These are phyloP conservation scores for Pyrenochaeta sp. DNA, from an alignment of 2,329 filamentous ascomycete genomes.

Conservation along the genomic window DNA sequence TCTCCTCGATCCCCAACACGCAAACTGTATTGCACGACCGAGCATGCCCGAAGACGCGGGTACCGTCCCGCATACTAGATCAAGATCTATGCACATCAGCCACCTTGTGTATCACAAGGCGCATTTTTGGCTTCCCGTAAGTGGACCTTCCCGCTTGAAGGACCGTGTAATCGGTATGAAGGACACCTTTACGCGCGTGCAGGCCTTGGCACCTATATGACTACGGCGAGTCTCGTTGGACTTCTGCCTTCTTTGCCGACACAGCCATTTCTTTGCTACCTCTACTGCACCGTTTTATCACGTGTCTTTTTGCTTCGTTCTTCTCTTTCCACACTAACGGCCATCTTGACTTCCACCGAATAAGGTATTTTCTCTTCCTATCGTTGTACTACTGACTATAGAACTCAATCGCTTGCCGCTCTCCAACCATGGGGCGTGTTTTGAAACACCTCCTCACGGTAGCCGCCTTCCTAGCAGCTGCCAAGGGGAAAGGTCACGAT, in stretches of 20 bases:
- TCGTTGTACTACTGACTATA: conserved; percentile 8
- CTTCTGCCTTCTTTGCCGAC: conserved; percentile 3
- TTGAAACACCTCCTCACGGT: conserved; percentile 7
- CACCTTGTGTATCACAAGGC: neutral
- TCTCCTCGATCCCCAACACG: no score
- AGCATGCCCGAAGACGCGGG: neutral
- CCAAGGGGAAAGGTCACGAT: neutral
- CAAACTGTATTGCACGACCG: neutral
- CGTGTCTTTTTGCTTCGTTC: neutral
- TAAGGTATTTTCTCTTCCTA: neutral
- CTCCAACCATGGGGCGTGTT: conserved; percentile 10
- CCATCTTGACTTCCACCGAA: neutral
- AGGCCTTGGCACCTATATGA: conserved; percentile 5
- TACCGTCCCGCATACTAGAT: neutral
- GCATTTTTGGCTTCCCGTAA: neutral
- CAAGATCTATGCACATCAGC: neutral
- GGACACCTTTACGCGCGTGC: neutral
- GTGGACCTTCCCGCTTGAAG: neutral
- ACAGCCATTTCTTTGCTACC: conserved; percentile 6
- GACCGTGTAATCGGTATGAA: neutral
- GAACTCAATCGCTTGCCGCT: neutral
- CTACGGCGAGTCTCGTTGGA: neutral
- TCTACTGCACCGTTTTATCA: neutral
- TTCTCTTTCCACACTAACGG: neutral
- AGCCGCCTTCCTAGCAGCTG: conserved; percentile 1